These are phyloP conservation scores for Leishmania tropica DNA, from an alignment of 208 protist genomes.

Conservation along the genomic window DNA sequence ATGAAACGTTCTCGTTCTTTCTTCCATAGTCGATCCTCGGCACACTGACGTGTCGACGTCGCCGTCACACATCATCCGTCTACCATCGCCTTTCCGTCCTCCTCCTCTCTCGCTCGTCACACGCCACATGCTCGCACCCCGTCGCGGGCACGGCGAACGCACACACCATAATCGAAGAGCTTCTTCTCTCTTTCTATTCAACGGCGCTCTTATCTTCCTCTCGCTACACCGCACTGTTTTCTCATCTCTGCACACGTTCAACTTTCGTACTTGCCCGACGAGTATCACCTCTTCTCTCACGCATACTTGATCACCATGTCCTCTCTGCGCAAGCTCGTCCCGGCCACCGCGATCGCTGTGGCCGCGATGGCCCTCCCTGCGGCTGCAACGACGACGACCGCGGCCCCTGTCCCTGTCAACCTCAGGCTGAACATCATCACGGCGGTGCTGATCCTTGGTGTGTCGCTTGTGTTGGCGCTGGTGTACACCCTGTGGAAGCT, in stretches of 20 bases:
- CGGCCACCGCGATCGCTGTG: slow-evolving; percentile 2
- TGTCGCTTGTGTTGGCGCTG: slow-evolving; percentile 22
- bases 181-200: background rate
- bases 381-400: slow-evolving; percentile 6
- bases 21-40: background rate
- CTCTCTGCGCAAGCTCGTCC: slow-evolving; percentile 7
- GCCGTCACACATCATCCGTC: background rate
- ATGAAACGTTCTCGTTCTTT: background rate
- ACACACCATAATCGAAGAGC: background rate
- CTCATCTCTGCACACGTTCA: background rate
- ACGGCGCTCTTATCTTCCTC: too few species aligned
- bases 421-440: slow-evolving; percentile 46
- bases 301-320: slow-evolving; percentile 2
- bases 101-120: background rate
- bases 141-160: background rate
- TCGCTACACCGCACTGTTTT: too few species aligned
- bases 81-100: background rate
- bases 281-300: background rate
- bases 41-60: background rate
- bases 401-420: slow-evolving; percentile 25
- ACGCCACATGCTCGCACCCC: background rate
- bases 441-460: slow-evolving; percentile 47
- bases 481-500: slow-evolving; percentile 28
- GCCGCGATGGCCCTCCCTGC: background rate
- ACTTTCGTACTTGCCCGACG: background rate